Evolutionary conservation across 352 stramenopile species (phyloP).

Genomic region (Phytophthora multivora): DNA sequence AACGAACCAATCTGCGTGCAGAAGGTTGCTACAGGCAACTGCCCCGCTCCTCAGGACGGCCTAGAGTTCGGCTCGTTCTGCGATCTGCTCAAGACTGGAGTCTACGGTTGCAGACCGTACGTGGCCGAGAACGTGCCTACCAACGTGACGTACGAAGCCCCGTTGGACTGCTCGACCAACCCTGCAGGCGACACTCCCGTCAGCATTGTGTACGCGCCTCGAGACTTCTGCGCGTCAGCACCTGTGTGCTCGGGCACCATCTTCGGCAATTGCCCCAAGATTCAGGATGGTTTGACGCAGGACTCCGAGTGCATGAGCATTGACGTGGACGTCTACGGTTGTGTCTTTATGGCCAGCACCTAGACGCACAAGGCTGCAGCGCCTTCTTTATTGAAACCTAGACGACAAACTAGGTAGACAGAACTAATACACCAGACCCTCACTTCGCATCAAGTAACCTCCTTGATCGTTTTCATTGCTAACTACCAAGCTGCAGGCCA

Average conservation of each 20-base stretch:
- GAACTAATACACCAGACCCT: conserved; percentile 1
- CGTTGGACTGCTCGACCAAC: conserved; percentile 35
- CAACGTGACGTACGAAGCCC: conserved; percentile 30
- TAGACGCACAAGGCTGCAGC: conserved; percentile 7
- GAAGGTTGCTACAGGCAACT: conserved; percentile 38
- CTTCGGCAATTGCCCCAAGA: conserved; percentile 39
- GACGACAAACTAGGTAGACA: conserved; percentile 10
- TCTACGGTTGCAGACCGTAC: conserved; percentile 52
- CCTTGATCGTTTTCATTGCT: conserved; percentile 4
- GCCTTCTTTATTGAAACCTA: conserved; percentile 1
- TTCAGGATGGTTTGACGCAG: conserved; percentile 32
- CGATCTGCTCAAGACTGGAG: conserved; percentile 39
- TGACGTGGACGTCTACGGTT: conserved; percentile 41
- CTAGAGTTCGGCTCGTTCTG: conserved; percentile 52
- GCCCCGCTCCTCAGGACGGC: conserved; percentile 38
- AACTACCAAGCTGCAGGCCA: conserved; percentile 3
- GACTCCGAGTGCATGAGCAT: conserved; percentile 37
- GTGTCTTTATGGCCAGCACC: conserved; percentile 40
- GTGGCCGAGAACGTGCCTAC: conserved; percentile 26
- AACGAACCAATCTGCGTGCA: conserved; percentile 35
- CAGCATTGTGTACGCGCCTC: conserved; percentile 22
- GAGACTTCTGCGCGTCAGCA: conserved; percentile 31
- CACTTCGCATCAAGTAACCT: too few relatives aligned
- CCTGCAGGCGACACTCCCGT: conserved; percentile 30
- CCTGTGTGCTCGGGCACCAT: conserved; percentile 38